Evolutionary conservation across 108 stramenopile species (phyloP).

Genomic region (Seminavis robusta): DNA sequence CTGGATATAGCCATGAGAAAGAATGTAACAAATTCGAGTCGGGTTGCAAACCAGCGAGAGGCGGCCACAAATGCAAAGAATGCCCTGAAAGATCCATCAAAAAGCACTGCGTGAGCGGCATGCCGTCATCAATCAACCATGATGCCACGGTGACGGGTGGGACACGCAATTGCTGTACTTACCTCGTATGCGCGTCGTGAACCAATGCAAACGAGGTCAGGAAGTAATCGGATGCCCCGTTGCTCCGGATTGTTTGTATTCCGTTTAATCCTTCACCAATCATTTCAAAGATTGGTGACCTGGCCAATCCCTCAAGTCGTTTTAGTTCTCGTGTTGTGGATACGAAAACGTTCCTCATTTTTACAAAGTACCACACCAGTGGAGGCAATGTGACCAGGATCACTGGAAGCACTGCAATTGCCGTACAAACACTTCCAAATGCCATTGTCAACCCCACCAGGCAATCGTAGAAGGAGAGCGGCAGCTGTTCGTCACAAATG

Average conservation of each 20-base stretch:
- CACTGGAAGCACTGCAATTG: slow-evolving; percentile 53
- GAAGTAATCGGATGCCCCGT: slow-evolving; percentile 46
- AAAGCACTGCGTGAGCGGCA: too few species aligned
- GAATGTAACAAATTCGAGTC: slow-evolving; percentile 80
- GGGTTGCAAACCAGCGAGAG: slow-evolving; percentile 84
- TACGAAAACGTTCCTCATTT: slow-evolving; percentile 53
- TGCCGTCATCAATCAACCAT: too few species aligned
- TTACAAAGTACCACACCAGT: slow-evolving; percentile 62
- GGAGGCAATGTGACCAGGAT: slow-evolving; percentile 58
- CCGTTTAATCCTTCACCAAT: slow-evolving; percentile 82
- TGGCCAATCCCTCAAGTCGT: slow-evolving; percentile 67
- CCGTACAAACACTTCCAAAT: slow-evolving; percentile 47
- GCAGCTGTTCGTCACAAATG: slow-evolving; percentile 64
- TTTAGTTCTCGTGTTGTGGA: slow-evolving; percentile 70
- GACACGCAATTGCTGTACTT: too few species aligned
- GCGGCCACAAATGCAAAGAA: slow-evolving; percentile 82
- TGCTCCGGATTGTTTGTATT: slow-evolving; percentile 83
- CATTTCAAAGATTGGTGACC: slow-evolving; percentile 79
- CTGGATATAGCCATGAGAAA: slow-evolving; percentile 53
- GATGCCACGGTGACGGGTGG: too few species aligned
- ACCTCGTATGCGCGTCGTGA: slow-evolving; percentile 69
- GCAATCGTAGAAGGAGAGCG: slow-evolving; percentile 59
- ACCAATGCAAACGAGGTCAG: slow-evolving; percentile 40
- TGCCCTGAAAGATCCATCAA: too few species aligned
- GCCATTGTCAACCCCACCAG: slow-evolving; percentile 49